Evolutionary conservation across 1,139 yeast species (phyloP), one percentile per base, ranked within the genome.

Genomic region (Pichia sp.): DNA sequence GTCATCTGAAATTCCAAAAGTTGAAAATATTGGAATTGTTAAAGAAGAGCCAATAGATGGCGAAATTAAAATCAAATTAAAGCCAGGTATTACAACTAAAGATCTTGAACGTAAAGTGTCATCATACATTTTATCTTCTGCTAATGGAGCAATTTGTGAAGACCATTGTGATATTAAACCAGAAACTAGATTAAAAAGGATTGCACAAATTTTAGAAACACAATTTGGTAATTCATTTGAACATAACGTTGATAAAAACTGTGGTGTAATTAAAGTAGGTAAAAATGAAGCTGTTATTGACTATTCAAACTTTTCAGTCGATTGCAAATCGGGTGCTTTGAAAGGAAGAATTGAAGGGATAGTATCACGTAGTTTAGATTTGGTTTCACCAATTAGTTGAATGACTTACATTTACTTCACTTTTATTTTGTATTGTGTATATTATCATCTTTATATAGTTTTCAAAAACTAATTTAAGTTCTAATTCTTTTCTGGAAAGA

Each of bases 211-310:
- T 48, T 72, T 95, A 47, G 72, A 75, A 48, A 91, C 95, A 0
- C 99, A 93, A 64, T 93, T 93, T 70, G 99, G 99, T 10, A 89
- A 86, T 42, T 70, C 91, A 0, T 79, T 88, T 54, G 67, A 67
- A 6, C 72, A 71, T 2, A 59, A 70, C 29, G 66, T 67, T 9
- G 77, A 73, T 34, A 66, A 68, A 14, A 69, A 68, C 22, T 72
- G 73, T 18, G 91, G 89, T 1, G 47, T 61, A 2, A 66, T 77
- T 4, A 72, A 70, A 36, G 84, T 93, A 54, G 98, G 96, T 41
- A 83, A 82, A 56, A 80, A 77, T 57, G 81, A 74, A 49, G 99
- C 97, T 2, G 71, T 70, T 19, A 80, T 95, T 19, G 78, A 84
- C 59, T 87, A 84, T 59, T 68, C 73, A 2, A 79, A 77, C 45